Base-by-base conservation (phyloP, 768 basidiomycete species). In the Mycena haematopus region DNA sequence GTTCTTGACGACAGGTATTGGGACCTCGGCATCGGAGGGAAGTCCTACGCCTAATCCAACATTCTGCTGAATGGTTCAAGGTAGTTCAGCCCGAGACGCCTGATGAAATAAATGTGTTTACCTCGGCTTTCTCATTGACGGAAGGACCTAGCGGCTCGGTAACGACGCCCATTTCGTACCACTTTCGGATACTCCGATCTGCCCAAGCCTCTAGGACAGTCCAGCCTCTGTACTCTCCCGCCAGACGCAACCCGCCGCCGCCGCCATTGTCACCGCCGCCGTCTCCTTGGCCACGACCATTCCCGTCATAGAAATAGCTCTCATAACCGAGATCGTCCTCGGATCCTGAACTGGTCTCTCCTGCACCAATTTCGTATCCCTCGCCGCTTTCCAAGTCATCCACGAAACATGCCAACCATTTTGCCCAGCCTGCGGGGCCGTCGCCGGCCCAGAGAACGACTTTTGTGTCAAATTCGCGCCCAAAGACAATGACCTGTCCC, bases 381-480 rank as follows among this genome's bases (percentile, higher is more conserved):
- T 96, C 95, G 6, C 95, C 93, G 53, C 78, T 86, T 78, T 99
- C 96, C 22, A 99, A 75, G 52, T 98, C 95, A 29, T 99, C 96
- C 1, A 87, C 95, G 70, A 99, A 98, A 57, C 80, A 82, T 6
- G 94, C 88, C 54, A 99, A 77, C 94, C 95, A 99, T 70, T 88
- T 87, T 36, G 93, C 97, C 96, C 97, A 99, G 5, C 96, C 97
- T 11, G 84, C 88, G 17, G 85, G 82, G 9, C 95, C 95, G 60
- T 98, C 95, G 9, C 97, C 97, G 54, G 85, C 82, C 88, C 91
- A 98, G 49, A 99, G 80, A 44, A 99, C 96, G 38, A 97, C 93
- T 73, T 99, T 99, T 13, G 94, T 91, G 76, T 99, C 97, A 75
- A 99, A 98, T 72, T 99, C 97, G 53, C 97, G 86, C n/a, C 97